Evolutionary conservation across 345 rosid genomes (phyloP), one percentile per base, ranked within the genome.

Genomic region (Euphorbia lathyris): DNA sequence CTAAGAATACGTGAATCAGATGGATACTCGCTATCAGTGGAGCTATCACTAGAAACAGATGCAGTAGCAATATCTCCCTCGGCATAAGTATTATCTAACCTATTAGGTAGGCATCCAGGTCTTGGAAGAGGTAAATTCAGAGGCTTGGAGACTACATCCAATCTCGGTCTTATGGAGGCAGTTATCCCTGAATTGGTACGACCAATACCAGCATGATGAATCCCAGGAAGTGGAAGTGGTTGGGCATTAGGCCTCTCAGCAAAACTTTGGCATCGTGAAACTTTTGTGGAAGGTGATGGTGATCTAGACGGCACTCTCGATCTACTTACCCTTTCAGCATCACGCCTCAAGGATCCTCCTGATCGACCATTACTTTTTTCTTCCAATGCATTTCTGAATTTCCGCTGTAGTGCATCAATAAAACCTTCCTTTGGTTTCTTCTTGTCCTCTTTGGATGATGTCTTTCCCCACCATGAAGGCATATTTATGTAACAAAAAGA

Each of bases 171-270:
- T 32, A 12, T 13, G 19, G 61, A 77, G 5, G 43, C 66, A 72
- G 16, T 61, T 27, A 63, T 47, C 34, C 80, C 80, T 43, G 76
- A 77, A 64, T 56, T 71, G 36, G 64, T 22, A 36, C 73, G 66
- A 14, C 58, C 69, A 64, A 77, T 50, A 11, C 58, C 23, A 23
- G 56, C 19, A 55, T 19, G 69, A 47, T 20, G 51, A 40, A 13
- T 62, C 7, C 66, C 79, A 32, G 80, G 80, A 53, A 77, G 70
- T 30, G 80, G 80, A 67, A 77, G 80, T 63, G 76, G 80, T 14
- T 77, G 80, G 38, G 80, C 72, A 53, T 27, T 51, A 56, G 80
- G 69, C 40, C 80, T 67, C 58, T 77, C 80, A 1, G 72, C 73
- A 67, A 77, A 77, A 67, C 80, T 77, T 63, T 77, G 80, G 69